Conservation (phyloP, 306 rosid genomes). For the Purshia tridentata region DNA sequence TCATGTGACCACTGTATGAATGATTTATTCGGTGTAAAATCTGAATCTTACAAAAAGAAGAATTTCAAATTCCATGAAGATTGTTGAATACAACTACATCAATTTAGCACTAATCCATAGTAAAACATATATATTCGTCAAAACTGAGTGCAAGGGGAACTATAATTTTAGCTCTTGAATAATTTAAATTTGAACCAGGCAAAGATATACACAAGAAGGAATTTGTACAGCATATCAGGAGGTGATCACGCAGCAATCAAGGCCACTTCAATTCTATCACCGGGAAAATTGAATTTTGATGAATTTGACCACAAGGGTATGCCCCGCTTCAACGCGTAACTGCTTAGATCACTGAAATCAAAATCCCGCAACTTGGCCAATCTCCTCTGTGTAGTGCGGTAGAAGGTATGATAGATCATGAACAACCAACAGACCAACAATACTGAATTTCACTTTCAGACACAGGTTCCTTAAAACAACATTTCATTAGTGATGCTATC, state of each 20-base stretch:
- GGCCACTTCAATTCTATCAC: not conserved
- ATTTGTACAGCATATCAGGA: conserved; percentile 1
- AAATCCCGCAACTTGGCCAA: not conserved
- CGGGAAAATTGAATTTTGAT: not conserved
- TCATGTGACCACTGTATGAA: no score
- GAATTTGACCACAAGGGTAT: not conserved
- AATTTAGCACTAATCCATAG: not conserved
- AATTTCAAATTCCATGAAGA: not conserved
- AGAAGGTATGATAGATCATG: not conserved
- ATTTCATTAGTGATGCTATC: conserved; percentile 51
- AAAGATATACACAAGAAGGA: not conserved
- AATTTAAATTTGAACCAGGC: not conserved
- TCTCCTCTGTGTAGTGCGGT: not conserved
- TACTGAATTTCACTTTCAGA: not conserved
- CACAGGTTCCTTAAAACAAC: conserved; percentile 35
- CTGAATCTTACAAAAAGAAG: not conserved
- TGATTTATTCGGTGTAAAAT: not conserved
- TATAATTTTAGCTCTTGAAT: not conserved
- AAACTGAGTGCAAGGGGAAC: not conserved
- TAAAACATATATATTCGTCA: not conserved
- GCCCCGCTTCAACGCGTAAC: not conserved
- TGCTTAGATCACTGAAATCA: not conserved
- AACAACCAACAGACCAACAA: not conserved
- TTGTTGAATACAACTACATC: not conserved
- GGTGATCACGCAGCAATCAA: not conserved